Evolutionary conservation across 768 basidiomycete genomes (phyloP).

Genomic region (Thelephora aurantiotincta): DNA sequence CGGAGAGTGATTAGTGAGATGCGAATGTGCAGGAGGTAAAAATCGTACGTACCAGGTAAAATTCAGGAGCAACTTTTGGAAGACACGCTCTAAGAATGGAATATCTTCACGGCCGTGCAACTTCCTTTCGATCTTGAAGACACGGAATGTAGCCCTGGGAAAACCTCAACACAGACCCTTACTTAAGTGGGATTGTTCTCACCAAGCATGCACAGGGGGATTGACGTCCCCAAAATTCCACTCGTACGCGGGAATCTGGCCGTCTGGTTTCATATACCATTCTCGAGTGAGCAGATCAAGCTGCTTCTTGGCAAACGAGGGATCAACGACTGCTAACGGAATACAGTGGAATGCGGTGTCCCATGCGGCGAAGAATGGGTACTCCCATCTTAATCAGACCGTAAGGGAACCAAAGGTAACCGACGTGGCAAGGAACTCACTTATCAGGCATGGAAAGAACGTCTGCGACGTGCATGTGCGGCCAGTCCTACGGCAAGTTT

Average conservation of each 20-base stretch:
- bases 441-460: slow-evolving; percentile 99
- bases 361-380: slow-evolving; percentile 98
- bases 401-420: background rate
- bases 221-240: slow-evolving; percentile 99
- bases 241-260: slow-evolving; percentile 96
- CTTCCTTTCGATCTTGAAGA: slow-evolving; percentile 99
- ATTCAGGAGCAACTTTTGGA: slow-evolving; percentile 93
- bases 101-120: slow-evolving; percentile 83
- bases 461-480: slow-evolving; percentile 89
- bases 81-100: slow-evolving; percentile 89
- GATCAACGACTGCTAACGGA: slow-evolving; percentile 90
- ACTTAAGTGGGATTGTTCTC: slow-evolving; percentile 7
- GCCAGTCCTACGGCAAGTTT: slow-evolving; percentile 59
- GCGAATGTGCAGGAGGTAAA: background rate
- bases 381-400: slow-evolving; percentile 64
- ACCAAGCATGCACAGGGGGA: slow-evolving; percentile 98
- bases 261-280: slow-evolving; percentile 99
- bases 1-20: background rate
- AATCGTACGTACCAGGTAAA: slow-evolving; percentile 66
- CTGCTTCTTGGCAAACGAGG: slow-evolving; percentile 94
- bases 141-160: slow-evolving; percentile 86
- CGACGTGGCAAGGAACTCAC: slow-evolving; percentile 24
- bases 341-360: slow-evolving; percentile 99
- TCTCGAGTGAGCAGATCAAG: slow-evolving; percentile 91
- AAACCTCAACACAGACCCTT: slow-evolving; percentile 1